A percentile compares a stretch with the other conserved stretches of the same genome.
phyloP scores from a whole-genome alignment of 1,284 basidiomycete genomes.

The Apiotrichum sp. region DNA sequence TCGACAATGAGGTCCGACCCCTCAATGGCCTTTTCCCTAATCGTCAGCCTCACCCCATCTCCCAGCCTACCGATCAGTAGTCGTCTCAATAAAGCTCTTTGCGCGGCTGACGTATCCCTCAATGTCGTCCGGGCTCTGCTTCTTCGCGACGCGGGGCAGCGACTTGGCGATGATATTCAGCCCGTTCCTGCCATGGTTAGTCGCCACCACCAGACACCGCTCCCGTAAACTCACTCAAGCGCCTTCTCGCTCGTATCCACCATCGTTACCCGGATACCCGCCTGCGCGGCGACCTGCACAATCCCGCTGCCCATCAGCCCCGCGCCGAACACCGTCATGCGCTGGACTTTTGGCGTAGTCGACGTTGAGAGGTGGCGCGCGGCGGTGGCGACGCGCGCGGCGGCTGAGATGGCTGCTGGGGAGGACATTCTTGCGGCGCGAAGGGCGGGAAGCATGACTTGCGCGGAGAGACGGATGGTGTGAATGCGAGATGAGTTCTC shows the following conservation, averaged over 20 bases:
- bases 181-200: constrained; percentile 34
- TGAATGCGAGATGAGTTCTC: too few species aligned
- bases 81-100: constrained; percentile 49
- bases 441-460: not conserved
- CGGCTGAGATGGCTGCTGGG: not conserved
- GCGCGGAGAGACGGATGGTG: not conserved
- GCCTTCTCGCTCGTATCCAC: constrained; percentile 47
- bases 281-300: constrained; percentile 50
- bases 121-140: constrained; percentile 46
- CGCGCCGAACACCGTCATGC: constrained; percentile 49
- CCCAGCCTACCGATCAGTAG: constrained; percentile 47
- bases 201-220: not conserved
- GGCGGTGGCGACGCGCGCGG: constrained; percentile 11
- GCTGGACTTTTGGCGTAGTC: constrained; percentile 23
- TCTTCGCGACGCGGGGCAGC: constrained; percentile 51
- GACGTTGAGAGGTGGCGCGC: constrained; percentile 17
- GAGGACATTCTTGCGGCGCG: not conserved
- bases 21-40: constrained; percentile 47
- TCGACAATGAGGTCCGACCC: constrained; percentile 54
- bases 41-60: constrained; percentile 1
- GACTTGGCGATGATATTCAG: constrained; percentile 53
- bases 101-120: constrained; percentile 43
- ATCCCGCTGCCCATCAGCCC: constrained; percentile 53
- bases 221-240: constrained; percentile 22
- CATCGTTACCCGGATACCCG: constrained; percentile 46